phyloP scores from a whole-genome alignment of 139 green algal genomes.

The Coelastrella sp. region DNA sequence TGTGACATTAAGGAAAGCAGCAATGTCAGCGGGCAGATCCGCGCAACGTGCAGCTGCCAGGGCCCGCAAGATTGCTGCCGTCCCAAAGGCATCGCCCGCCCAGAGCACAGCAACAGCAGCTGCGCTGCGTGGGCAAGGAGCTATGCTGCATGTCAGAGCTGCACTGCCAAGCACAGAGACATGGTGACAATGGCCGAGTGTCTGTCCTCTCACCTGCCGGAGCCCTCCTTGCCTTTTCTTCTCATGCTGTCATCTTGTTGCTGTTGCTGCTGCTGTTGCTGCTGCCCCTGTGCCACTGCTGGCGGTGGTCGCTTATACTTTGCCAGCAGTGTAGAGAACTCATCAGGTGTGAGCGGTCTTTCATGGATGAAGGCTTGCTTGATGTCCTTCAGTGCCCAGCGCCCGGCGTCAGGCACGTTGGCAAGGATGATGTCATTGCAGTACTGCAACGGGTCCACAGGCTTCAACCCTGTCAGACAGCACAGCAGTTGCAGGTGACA shows the following conservation, averaged over 20 bases:
- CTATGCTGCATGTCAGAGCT: too few relatives aligned
- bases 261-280: constrained; percentile 17
- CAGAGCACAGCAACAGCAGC: too few relatives aligned
- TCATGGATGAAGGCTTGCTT: neutral
- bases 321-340: neutral
- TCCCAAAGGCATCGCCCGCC: too few relatives aligned
- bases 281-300: neutral
- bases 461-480: neutral
- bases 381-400: constrained; percentile 17
- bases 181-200: too few relatives aligned
- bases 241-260: neutral
- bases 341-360: constrained; percentile 18
- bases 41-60: too few relatives aligned
- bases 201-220: neutral
- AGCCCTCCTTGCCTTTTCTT: neutral
- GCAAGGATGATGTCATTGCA: constrained; percentile 30
- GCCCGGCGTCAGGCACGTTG: neutral
- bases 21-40: neutral
- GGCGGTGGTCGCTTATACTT: neutral
- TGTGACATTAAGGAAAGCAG: neutral
- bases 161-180: too few relatives aligned
- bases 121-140: too few relatives aligned
- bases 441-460: constrained; percentile 26
- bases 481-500: neutral
- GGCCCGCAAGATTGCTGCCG: too few relatives aligned